phyloP scores from a whole-genome alignment of 2,329 filamentous ascomycete genomes.

The Ceratocystis destructans region DNA sequence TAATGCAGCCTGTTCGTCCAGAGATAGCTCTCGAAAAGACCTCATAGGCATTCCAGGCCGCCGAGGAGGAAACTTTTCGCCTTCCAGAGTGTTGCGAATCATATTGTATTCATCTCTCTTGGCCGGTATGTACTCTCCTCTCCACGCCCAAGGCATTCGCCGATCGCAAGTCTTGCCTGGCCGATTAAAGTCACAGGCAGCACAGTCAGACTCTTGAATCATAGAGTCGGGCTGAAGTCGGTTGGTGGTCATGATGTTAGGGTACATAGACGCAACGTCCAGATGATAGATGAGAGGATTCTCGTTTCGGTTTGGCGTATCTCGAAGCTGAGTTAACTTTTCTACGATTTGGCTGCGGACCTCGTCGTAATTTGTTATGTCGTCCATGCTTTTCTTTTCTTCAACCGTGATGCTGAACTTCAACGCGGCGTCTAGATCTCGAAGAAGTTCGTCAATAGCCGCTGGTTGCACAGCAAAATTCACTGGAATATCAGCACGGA shows the following conservation, averaged over 20 bases:
- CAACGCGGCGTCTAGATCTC: slow-evolving; percentile 75
- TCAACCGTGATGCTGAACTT: slow-evolving; percentile 77
- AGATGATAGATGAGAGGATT: slow-evolving; percentile 90
- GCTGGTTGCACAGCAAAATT: slow-evolving; percentile 82
- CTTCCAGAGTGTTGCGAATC: slow-evolving; percentile 83
- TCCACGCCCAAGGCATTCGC: slow-evolving; percentile 90
- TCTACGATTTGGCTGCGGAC: slow-evolving; percentile 70
- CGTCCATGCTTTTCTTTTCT: slow-evolving; percentile 68
- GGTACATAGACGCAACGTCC: slow-evolving; percentile 98
- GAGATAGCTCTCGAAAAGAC: slow-evolving; percentile 65
- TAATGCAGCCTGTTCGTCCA: slow-evolving; percentile 68
- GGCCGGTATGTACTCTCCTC: slow-evolving; percentile 90
- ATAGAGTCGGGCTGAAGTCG: slow-evolving; percentile 96
- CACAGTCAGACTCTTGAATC: slow-evolving; percentile 91
- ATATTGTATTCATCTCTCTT: slow-evolving; percentile 99
- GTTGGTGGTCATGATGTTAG: slow-evolving; percentile 99
- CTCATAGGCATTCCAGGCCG: slow-evolving; percentile 54
- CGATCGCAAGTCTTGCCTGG: slow-evolving; percentile 95
- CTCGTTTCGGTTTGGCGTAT: slow-evolving; percentile 72
- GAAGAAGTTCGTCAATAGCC: slow-evolving; percentile 77
- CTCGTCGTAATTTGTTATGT: slow-evolving; percentile 69
- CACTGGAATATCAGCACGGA: slow-evolving; percentile 86
- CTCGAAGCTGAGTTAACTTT: slow-evolving; percentile 56
- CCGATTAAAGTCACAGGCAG: slow-evolving; percentile 94
- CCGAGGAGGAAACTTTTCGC: slow-evolving; percentile 80